These are phyloP conservation scores for Rhododendron mucronatum DNA, from an alignment of 148 eudicot species.

Conservation along the genomic window DNA sequence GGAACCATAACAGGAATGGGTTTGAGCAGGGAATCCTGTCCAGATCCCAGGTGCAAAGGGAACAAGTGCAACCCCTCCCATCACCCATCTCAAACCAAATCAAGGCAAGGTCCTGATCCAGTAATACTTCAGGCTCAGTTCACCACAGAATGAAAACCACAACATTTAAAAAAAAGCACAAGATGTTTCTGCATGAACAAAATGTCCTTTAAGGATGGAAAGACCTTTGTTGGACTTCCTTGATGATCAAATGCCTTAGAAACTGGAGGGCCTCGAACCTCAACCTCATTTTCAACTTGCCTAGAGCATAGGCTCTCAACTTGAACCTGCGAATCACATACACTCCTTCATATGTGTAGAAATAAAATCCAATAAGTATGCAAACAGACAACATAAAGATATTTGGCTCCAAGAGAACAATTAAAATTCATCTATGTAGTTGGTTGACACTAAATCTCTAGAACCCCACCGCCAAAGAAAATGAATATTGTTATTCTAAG, in stretches of 20 bases:
- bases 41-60: background rate
- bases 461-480: background rate
- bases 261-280: conserved; percentile 96
- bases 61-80: background rate
- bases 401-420: background rate
- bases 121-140: background rate
- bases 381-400: background rate
- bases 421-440: background rate
- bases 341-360: background rate
- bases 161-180: background rate
- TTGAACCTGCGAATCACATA: conserved; percentile 43
- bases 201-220: conserved; percentile 14
- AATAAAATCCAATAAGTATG: background rate
- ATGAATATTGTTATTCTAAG: background rate
- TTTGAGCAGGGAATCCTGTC: background rate
- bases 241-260: conserved; percentile 86
- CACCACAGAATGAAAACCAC: background rate
- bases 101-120: background rate
- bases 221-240: conserved; percentile 94
- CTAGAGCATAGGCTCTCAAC: conserved; percentile 61
- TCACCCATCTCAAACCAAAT: background rate
- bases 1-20: background rate
- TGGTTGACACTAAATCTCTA: background rate
- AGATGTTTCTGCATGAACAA: background rate
- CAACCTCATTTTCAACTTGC: conserved; percentile 68